Conservation (phyloP, 1,284 basidiomycete genomes). For the Schizophyllum commune region DNA sequence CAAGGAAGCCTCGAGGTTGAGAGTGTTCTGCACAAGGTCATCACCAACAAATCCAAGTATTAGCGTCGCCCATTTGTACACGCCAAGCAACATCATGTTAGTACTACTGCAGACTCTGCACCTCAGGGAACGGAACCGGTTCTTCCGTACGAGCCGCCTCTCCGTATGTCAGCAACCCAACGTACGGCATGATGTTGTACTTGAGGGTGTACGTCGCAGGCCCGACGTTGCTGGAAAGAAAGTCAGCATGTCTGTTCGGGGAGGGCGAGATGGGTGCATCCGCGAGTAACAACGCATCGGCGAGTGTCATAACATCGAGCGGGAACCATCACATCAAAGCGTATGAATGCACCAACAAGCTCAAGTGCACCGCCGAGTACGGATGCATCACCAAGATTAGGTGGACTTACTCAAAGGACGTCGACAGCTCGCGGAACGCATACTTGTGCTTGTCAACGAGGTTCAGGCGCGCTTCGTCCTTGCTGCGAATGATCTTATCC, state of each 20-base stretch:
- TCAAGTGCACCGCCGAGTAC: no score
- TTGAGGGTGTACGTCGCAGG: conserved; percentile 70
- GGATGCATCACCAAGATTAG: neutral
- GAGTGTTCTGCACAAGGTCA: no score
- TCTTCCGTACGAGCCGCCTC: conserved; percentile 58
- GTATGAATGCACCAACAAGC: no score
- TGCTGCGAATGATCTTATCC: conserved; percentile 83
- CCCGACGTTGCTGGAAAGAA: conserved; percentile 43
- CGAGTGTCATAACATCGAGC: no score
- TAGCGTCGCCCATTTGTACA: no score
- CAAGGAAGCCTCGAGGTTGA: no score
- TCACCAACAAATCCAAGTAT: no score
- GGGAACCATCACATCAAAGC: no score
- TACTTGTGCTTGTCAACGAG: conserved; percentile 77
- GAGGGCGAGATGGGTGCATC: no score
- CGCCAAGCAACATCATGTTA: no score
- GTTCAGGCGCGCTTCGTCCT: conserved; percentile 67
- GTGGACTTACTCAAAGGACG: conserved; percentile 59
- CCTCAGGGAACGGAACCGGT: conserved; percentile 38
- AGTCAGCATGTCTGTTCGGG: no score
- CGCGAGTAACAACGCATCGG: neutral
- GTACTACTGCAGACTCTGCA: neutral
- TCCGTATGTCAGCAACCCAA: conserved; percentile 73
- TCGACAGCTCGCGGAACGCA: conserved; percentile 69
- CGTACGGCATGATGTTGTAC: conserved; percentile 89